A percentile compares a stretch with the other conserved stretches of the same genome.
phyloP scores from a whole-genome alignment of 2,329 filamentous ascomycete genomes.

The Epichloe baconii region DNA sequence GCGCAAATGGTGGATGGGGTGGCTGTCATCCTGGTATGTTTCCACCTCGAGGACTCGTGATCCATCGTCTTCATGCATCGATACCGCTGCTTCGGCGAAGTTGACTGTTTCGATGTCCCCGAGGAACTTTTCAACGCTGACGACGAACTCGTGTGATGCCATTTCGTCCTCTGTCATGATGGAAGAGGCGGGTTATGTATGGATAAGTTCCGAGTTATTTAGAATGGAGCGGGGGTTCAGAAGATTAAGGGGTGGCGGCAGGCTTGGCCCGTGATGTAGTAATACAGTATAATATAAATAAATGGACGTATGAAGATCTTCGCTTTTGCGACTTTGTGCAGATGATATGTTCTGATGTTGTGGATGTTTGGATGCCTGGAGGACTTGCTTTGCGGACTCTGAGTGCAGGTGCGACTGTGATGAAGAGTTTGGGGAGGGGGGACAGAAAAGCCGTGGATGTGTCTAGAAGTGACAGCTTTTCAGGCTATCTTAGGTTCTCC shows the following conservation, averaged over 20 bases:
- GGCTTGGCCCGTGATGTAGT: too few relatives aligned
- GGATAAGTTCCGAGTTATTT: too few relatives aligned
- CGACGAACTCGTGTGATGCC: not conserved
- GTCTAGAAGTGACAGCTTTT: too few relatives aligned
- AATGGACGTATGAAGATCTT: too few relatives aligned
- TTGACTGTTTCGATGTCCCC: not conserved
- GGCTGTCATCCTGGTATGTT: not conserved
- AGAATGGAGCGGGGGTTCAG: too few relatives aligned
- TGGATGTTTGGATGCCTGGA: not conserved
- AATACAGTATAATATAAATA: too few relatives aligned
- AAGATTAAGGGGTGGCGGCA: too few relatives aligned
- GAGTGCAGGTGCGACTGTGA: not conserved
- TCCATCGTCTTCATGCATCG: not conserved
- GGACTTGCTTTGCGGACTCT: not conserved
- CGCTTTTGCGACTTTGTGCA: too few relatives aligned
- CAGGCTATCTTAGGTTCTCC: too few relatives aligned
- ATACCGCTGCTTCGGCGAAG: not conserved
- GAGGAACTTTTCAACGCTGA: not conserved
- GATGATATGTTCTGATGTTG: not conserved
- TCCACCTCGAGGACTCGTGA: not conserved
- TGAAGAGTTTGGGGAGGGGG: not conserved
- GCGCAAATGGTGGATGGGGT: conserved; percentile 7
- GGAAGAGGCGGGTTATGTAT: not conserved
- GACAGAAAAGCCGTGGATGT: too few relatives aligned
- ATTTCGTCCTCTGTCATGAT: not conserved